Conservation (phyloP, 805 yeast genomes). For the Candida stauntonica region DNA sequence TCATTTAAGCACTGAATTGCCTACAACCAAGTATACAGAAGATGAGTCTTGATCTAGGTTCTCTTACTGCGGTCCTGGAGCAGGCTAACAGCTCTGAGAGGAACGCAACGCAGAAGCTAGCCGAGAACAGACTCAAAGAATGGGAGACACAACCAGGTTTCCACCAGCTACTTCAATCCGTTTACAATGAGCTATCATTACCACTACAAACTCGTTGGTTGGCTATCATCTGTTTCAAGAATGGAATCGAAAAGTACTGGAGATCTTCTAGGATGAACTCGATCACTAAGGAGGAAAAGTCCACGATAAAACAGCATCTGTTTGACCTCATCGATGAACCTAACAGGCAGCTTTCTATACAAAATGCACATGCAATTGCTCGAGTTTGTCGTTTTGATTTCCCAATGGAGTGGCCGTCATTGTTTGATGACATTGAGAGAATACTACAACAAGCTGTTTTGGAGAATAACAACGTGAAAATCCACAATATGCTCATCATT, state of each 20-base stretch:
- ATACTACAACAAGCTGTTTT: constrained; percentile 41
- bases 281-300: constrained; percentile 64
- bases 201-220: constrained; percentile 77
- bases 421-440: constrained; percentile 61
- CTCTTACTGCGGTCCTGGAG: constrained; percentile 32
- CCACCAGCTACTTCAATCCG: constrained; percentile 51
- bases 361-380: constrained; percentile 80
- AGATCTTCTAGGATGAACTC: constrained; percentile 56
- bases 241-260: constrained; percentile 86
- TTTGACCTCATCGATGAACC: constrained; percentile 62
- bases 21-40: too few relatives aligned
- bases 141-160: constrained; percentile 69
- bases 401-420: constrained; percentile 79
- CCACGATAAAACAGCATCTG: constrained; percentile 51
- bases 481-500: constrained; percentile 61
- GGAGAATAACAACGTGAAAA: constrained; percentile 43
- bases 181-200: constrained; percentile 54
- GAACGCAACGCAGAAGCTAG: constrained; percentile 49
- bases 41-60: constrained; percentile 15
- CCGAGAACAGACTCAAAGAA: constrained; percentile 61
- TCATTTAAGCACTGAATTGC: too few relatives aligned
- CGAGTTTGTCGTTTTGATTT: constrained; percentile 79
- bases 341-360: constrained; percentile 70
- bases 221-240: constrained; percentile 82
- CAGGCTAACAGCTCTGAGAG: constrained; percentile 50